Evolutionary conservation across 2,329 filamentous ascomycete genomes (phyloP).

Genomic region (Parascedosporium putredinis): DNA sequence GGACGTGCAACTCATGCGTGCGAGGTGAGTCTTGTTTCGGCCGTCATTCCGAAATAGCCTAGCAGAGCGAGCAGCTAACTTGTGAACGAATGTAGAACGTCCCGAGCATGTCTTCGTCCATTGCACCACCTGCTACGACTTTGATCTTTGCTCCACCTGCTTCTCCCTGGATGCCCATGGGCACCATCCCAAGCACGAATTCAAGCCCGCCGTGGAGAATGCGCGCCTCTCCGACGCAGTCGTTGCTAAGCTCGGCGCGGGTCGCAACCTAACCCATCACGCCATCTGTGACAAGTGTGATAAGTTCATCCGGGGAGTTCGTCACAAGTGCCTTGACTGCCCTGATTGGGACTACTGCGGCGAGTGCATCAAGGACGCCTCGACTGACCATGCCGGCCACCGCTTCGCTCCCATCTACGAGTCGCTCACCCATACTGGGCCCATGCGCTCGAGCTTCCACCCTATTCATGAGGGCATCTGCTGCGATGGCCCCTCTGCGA

Average conservation of each 20-base stretch:
- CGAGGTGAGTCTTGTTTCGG: conserved; percentile 19
- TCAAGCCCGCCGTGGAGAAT: conserved; percentile 56
- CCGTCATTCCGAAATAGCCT: too few relatives aligned
- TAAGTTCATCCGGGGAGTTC: conserved; percentile 67
- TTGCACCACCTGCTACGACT: conserved; percentile 78
- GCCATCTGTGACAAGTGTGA: conserved; percentile 95
- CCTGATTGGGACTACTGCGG: conserved; percentile 96
- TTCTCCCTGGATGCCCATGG: conserved; percentile 69
- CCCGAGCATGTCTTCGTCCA: conserved; percentile 74
- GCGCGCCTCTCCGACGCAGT: conserved; percentile 52
- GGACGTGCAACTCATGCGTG: conserved; percentile 61
- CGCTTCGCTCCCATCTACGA: conserved; percentile 85
- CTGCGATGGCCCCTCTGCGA: conserved; percentile 84
- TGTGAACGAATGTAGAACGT: conserved; percentile 45
- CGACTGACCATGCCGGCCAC: conserved; percentile 66
- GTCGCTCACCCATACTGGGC: conserved; percentile 39
- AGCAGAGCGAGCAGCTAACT: too few relatives aligned
- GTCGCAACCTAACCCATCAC: conserved; percentile 71
- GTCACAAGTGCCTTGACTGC: conserved; percentile 94
- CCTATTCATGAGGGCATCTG: conserved; percentile 72
- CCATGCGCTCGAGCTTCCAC: conserved; percentile 19
- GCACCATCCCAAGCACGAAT: conserved; percentile 81
- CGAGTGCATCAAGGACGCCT: conserved; percentile 58
- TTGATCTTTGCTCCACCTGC: conserved; percentile 80
- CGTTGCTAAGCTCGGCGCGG: conserved; percentile 60